Evolutionary conservation across 148 eudicot genomes (phyloP).

Genomic region (Linanthus parryae): DNA sequence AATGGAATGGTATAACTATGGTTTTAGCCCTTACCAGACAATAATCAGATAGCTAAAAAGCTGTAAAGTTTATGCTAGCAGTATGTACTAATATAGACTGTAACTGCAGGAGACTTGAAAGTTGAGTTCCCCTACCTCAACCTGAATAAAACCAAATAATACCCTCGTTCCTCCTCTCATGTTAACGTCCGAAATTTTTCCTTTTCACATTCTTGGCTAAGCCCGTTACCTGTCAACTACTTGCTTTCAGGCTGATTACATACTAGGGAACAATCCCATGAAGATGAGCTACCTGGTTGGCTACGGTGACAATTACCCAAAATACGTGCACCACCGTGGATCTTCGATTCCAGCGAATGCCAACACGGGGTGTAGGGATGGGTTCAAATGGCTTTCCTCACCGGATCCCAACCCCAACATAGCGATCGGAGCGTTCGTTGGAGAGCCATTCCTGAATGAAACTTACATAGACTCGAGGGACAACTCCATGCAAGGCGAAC

Average conservation of each 20-base stretch:
- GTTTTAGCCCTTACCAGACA: too few species aligned
- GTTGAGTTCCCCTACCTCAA: too few species aligned
- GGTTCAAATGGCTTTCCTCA: slow-evolving; percentile 60
- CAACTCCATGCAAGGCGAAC: slow-evolving; percentile 83
- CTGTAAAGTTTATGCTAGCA: too few species aligned
- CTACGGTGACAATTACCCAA: slow-evolving; percentile 67
- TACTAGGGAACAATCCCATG: slow-evolving; percentile 77
- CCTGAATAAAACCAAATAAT: too few species aligned
- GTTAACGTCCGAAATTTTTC: too few species aligned
- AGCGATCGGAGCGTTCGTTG: slow-evolving; percentile 79
- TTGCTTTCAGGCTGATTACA: slow-evolving; percentile 70
- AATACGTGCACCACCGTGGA: slow-evolving; percentile 81
- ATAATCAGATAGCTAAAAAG: too few species aligned
- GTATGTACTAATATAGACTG: too few species aligned
- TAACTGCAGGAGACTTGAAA: too few species aligned
- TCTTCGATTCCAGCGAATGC: slow-evolving; percentile 82
- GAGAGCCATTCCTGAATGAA: slow-evolving; percentile 77
- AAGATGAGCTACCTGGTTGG: slow-evolving; percentile 81
- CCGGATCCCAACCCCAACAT: slow-evolving; percentile 71
- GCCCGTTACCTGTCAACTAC: too few species aligned
- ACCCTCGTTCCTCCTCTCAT: too few species aligned
- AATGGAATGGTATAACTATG: too few species aligned
- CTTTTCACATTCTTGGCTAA: too few species aligned
- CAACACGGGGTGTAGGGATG: slow-evolving; percentile 47
- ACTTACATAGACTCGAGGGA: slow-evolving; percentile 60